phyloP scores from a whole-genome alignment of 2,329 filamentous ascomycete genomes.

The Knufia petricola region DNA sequence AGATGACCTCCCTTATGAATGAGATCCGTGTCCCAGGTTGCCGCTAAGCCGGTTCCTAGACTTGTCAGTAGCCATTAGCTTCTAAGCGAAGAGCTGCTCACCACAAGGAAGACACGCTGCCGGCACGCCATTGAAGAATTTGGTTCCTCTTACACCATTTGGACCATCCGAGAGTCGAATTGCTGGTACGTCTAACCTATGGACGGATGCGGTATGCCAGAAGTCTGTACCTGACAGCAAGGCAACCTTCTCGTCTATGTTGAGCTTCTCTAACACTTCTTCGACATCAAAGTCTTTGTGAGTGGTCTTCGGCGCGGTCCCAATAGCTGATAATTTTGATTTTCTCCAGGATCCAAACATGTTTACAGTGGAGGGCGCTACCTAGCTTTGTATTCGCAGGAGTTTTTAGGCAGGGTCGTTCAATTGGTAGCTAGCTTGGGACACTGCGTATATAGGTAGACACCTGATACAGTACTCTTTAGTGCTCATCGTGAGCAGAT shows the following conservation, averaged over 20 bases:
- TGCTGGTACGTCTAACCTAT: conserved; percentile 53
- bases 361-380: not conserved
- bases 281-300: conserved; percentile 20
- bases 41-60: conserved; percentile 60
- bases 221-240: conserved; percentile 56
- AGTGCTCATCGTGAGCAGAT: no score
- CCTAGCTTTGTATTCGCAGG: no score
- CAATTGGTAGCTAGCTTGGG: no score
- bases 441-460: no score
- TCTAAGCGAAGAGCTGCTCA: not conserved
- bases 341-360: not conserved
- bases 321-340: not conserved
- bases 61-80: conserved; percentile 3
- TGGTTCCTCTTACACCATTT: conserved; percentile 58
- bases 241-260: conserved; percentile 42
- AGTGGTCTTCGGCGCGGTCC: not conserved
- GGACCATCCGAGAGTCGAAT: conserved; percentile 61
- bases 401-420: no score
- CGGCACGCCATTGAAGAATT: conserved; percentile 58
- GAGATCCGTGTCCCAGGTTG: conserved; percentile 67
- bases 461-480: no score
- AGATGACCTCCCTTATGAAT: conserved; percentile 60
- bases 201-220: conserved; percentile 58
- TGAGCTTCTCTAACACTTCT: conserved; percentile 26
- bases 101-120: conserved; percentile 66